A percentile compares a stretch with the other conserved stretches of the same genome.
phyloP scores from a whole-genome alignment of 805 yeast genomes.

The Candida lessepsii region DNA sequence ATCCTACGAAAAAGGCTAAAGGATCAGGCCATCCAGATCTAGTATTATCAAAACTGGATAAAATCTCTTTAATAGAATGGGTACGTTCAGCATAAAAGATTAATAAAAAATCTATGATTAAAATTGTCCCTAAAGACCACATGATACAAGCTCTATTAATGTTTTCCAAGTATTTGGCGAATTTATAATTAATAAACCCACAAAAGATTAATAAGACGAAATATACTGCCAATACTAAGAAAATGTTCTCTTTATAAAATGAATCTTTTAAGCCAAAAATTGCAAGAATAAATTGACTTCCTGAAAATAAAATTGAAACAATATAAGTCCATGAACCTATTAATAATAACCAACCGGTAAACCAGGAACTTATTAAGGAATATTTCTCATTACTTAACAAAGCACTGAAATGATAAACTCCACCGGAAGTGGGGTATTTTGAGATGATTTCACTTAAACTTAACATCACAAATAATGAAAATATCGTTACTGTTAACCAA shows the following conservation, averaged over 20 bases:
- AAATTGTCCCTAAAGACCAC: constrained; percentile 72
- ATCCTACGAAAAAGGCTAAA: constrained; percentile 71
- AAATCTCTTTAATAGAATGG: constrained; percentile 56
- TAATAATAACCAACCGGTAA: constrained; percentile 72
- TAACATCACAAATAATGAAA: constrained; percentile 62
- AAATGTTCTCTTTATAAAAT: constrained; percentile 55
- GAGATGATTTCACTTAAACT: constrained; percentile 77
- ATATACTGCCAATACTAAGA: constrained; percentile 57
- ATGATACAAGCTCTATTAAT: constrained; percentile 68
- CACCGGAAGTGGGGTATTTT: constrained; percentile 74
- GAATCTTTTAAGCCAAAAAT: constrained; percentile 61
- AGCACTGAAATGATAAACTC: constrained; percentile 75
- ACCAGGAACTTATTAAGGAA: constrained; percentile 66
- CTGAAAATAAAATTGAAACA: constrained; percentile 70
- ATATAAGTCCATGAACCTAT: constrained; percentile 80
- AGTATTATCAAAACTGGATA: constrained; percentile 67
- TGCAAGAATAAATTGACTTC: constrained; percentile 69
- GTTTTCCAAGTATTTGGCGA: constrained; percentile 57
- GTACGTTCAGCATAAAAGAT: constrained; percentile 57
- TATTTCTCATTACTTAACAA: constrained; percentile 59
- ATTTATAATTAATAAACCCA: constrained; percentile 61
- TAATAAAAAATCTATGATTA: constrained; percentile 63
- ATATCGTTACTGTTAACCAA: constrained; percentile 63
- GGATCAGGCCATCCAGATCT: constrained; percentile 75
- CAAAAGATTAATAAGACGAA: constrained; percentile 55